Evolutionary conservation across 2,329 filamentous ascomycete species (phyloP), one percentile per base, ranked within the genome.

Genomic region (Pseudocercospora ulei): DNA sequence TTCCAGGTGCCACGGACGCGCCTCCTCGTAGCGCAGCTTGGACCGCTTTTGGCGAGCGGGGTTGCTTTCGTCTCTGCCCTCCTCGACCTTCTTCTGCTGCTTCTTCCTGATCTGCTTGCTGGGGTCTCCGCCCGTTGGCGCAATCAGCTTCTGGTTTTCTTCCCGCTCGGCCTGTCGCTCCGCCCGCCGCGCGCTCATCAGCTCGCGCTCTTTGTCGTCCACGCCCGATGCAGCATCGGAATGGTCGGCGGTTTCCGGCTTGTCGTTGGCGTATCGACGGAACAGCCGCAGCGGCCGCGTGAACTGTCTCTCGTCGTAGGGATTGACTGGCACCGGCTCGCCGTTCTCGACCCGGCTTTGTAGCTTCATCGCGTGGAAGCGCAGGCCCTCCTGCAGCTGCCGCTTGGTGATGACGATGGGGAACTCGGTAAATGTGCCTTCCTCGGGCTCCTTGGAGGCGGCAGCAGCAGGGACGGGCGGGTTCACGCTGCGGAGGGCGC

Each of bases 1-100:
- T 59, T 98, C 90, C 22, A 98, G 64, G 59, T 95, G 87, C 90
- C 90, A 98, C 4, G 90, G 90, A 34, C 95, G 68, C 3, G 88
- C 85, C 61, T 98, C 90, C 59, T 96, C 90, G 51, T 96, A 98
- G 47, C 87, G 73, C 26, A 78, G 65, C 43, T 75, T 68, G 26
- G 71, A 67, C 34, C 67, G 66, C 43, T 80, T 64, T 76, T 76
- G 67, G 71, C 92, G 71, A 73, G 90, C 67, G 65, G 72, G 72
- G 1, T 76, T 77, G 57, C 78, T 75, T 41, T 92, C 82, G n/a
- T 81, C 75, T 50, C 84, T 78, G 56, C 83, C 82, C 53, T 86
- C 83, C 48, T 85, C 82, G 1, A 79, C 88, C 56, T 88, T 93
- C 62, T 93, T 88, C 58, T 77, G 65, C 38, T 71, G 69, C 46